Percentiles rank a stretch among this genome's conserved stretches.
Evolutionary conservation across 2,329 filamentous ascomycete genomes (phyloP).

Genomic region (Clonostachys chloroleuca): DNA sequence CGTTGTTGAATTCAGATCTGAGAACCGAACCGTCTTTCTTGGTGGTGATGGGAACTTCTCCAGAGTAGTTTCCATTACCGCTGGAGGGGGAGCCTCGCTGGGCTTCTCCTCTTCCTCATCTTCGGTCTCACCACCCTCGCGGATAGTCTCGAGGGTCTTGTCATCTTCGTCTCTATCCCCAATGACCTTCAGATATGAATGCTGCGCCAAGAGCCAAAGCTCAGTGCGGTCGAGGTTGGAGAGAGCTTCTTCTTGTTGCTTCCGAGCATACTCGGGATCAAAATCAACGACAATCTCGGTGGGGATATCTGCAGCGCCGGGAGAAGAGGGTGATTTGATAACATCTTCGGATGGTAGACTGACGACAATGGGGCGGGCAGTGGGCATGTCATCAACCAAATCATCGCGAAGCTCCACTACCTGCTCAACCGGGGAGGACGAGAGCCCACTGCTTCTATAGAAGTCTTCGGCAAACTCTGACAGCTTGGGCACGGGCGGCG

Average conservation of each 20-base stretch:
- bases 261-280: slow-evolving; percentile 69
- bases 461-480: slow-evolving; percentile 30
- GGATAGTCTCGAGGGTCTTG: slow-evolving; percentile 27
- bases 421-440: slow-evolving; percentile 56
- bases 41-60: slow-evolving; percentile 12
- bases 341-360: slow-evolving; percentile 22
- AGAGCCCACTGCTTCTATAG: slow-evolving; percentile 28
- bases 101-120: slow-evolving; percentile 6
- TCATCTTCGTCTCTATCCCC: slow-evolving; percentile 35
- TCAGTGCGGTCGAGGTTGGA: slow-evolving; percentile 82
- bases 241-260: slow-evolving; percentile 65
- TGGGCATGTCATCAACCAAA: slow-evolving; percentile 58
- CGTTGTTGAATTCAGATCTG: slow-evolving; percentile 41
- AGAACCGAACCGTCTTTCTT: slow-evolving; percentile 78
- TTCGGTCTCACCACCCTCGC: slow-evolving; percentile 20
- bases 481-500: slow-evolving; percentile 26
- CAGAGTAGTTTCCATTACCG: neutral
- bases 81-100: neutral
- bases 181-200: slow-evolving; percentile 68
- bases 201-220: slow-evolving; percentile 81
- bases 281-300: slow-evolving; percentile 67
- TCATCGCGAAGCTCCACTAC: slow-evolving; percentile 55
- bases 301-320: slow-evolving; percentile 49
- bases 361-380: slow-evolving; percentile 48
- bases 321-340: slow-evolving; percentile 23